Percentiles rank a stretch among this genome's conserved stretches.
phyloP scores from a whole-genome alignment of 257 asterid genomes.

The Solanum gracilifrons region DNA sequence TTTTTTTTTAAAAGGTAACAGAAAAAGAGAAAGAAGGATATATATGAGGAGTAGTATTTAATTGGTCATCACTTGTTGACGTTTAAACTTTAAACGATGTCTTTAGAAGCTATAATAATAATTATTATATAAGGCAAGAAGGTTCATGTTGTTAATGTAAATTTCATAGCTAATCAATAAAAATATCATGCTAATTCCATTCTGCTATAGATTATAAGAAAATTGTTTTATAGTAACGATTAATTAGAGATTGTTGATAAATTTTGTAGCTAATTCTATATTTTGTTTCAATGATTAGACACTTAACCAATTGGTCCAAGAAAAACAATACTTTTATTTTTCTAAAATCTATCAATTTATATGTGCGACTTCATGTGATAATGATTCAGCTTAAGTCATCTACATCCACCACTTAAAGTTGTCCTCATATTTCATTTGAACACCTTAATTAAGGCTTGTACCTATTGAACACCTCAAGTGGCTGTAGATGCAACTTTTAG shows the following conservation, averaged over 20 bases:
- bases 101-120: background rate
- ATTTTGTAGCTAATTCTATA: no score
- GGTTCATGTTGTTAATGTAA: background rate
- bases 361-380: background rate
- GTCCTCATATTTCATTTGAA: no score
- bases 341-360: background rate
- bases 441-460: no score
- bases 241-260: background rate
- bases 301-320: background rate
- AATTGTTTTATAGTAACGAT: background rate
- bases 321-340: background rate
- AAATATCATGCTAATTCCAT: background rate
- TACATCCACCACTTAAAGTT: no score
- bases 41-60: background rate
- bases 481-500: background rate
- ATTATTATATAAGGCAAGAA: background rate
- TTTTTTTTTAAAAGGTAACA: background rate
- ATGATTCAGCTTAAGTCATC: background rate
- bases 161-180: background rate
- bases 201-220: background rate
- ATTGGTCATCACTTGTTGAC: slow-evolving; percentile 17
- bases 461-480: no score
- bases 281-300: background rate
- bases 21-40: background rate
- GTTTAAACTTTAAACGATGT: background rate